Conservation (phyloP, 768 basidiomycete species). For the Collybia nuda region DNA sequence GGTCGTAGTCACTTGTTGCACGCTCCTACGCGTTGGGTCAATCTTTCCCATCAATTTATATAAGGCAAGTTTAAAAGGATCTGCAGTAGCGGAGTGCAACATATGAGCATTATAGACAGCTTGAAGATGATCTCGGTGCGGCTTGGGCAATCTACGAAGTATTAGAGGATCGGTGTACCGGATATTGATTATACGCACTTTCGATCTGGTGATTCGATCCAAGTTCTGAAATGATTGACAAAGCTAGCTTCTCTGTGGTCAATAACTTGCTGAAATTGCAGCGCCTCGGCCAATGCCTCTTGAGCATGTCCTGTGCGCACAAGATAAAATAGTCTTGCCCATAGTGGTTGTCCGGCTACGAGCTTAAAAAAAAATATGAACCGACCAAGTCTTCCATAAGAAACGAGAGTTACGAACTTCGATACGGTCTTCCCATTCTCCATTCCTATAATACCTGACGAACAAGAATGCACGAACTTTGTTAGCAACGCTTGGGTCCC, state of each 20-base stretch:
- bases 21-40: constrained; percentile 77
- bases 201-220: constrained; percentile 79
- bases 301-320: constrained; percentile 80
- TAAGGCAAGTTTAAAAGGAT: constrained; percentile 94
- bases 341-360: constrained; percentile 84
- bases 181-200: constrained; percentile 42
- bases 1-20: constrained; percentile 82
- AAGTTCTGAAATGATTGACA: constrained; percentile 77
- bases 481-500: constrained; percentile 87
- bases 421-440: constrained; percentile 86
- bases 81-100: constrained; percentile 82
- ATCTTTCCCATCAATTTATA: constrained; percentile 95
- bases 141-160: constrained; percentile 58
- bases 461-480: constrained; percentile 86
- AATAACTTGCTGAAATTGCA: constrained; percentile 66
- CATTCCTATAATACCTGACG: constrained; percentile 74
- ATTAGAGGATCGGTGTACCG: constrained; percentile 1
- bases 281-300: constrained; percentile 80
- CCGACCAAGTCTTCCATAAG: background rate
- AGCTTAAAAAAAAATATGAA: constrained; percentile 48
- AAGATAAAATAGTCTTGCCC: constrained; percentile 94
- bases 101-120: constrained; percentile 84
- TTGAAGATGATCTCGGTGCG: constrained; percentile 78
- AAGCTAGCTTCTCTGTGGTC: constrained; percentile 83
- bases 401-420: constrained; percentile 54